These are phyloP conservation scores for Ceratobasidium sp. DNA, from an alignment of 1,284 basidiomycete species.

Conservation along the genomic window DNA sequence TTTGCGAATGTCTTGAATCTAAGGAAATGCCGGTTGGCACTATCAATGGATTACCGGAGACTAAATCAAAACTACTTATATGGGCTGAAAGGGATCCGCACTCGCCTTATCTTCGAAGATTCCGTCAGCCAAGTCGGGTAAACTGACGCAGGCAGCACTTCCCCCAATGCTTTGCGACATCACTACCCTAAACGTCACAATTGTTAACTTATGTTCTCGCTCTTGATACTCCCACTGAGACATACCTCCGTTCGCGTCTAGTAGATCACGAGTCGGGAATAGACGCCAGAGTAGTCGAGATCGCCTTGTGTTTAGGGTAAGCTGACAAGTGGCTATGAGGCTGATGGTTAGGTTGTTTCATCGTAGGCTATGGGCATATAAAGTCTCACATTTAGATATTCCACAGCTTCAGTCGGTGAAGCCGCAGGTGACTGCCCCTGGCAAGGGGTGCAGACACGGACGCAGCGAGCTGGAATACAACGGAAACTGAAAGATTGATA, in stretches of 20 bases:
- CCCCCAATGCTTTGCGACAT: conserved; percentile 65
- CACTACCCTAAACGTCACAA: conserved; percentile 57
- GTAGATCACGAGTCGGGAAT: conserved; percentile 75
- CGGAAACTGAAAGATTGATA: no score
- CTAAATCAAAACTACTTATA: conserved; percentile 41
- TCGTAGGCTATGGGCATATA: no score
- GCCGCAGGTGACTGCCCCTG: no score
- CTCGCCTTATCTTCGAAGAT: conserved; percentile 41
- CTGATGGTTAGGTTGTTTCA: no score
- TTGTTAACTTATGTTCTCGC: not conserved
- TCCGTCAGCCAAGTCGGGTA: conserved; percentile 56
- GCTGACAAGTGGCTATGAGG: no score
- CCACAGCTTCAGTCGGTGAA: no score
- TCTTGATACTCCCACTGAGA: conserved; percentile 43
- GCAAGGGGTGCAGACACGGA: no score
- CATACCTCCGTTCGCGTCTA: conserved; percentile 67
- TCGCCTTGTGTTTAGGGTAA: conserved; percentile 70
- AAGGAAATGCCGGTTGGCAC: conserved; percentile 46
- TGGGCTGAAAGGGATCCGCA: conserved; percentile 9
- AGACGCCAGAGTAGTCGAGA: conserved; percentile 73
- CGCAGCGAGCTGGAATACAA: no score
- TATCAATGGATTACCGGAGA: conserved; percentile 44
- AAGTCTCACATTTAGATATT: no score
- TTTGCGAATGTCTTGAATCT: conserved; percentile 59
- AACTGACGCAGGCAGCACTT: conserved; percentile 65